Evolutionary conservation across 345 rosid genomes (phyloP), one percentile per base, ranked within the genome.

Genomic region (Excoecaria agallocha): DNA sequence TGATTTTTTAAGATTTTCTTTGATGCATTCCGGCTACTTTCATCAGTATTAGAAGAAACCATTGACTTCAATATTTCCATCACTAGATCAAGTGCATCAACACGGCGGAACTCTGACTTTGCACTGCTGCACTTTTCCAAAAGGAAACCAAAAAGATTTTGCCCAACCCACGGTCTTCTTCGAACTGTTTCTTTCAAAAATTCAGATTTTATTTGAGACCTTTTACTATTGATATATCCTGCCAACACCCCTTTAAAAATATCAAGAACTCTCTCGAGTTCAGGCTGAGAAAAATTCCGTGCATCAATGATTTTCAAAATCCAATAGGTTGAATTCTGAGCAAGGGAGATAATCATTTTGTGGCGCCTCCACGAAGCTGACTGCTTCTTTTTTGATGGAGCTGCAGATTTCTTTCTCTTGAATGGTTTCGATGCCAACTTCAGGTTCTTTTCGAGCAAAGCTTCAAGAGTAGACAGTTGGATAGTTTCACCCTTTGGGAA

Each of bases 401-500:
- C 77, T 24, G 83, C 85, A 50, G 91, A 83, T 82, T 89, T 87
- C 84, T 90, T 95, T 76, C 85, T 89, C 86, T 93, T 95, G 80
- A 95, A 93, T 49, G 97, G 92, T 82, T 85, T 95, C 52, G 97
- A 91, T 41, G 93, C 98, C 84, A 89, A 84, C 79, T 90, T 93
- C 39, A 93, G 73, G 82, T 85, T 90, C 85, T 80, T 90, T 82
- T 91, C 94, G 84, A 95, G 71, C 73, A 93, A 80, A 38, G 96
- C 73, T 71, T 80, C 87, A 30, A 95, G 93, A 8, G 79, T 73
- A 22, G 94, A 66, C 10, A 87, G 75, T 59, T 85, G 82, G 56
- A 88, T 70, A 13, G 84, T 73, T 69, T 88, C 97, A 75, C 82
- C 84, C 74, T 83, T 88, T 0, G 97, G 97, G 50, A 85, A 80